Percentiles rank a stretch among this genome's conserved stretches.
phyloP scores from a whole-genome alignment of 495 filamentous ascomycete genomes.

The Trypethelium eluteriae region DNA sequence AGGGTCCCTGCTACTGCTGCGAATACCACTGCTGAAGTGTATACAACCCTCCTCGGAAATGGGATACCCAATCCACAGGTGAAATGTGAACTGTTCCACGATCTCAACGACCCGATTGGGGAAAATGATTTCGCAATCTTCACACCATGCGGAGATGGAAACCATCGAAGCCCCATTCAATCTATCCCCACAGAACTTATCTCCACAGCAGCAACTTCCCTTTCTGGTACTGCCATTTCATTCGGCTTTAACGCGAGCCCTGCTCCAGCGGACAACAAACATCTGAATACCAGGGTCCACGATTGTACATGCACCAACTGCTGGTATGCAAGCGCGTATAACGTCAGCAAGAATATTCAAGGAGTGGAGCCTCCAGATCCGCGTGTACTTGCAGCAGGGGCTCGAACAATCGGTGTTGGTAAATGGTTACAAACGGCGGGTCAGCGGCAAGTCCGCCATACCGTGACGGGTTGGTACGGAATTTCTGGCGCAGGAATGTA shows the following conservation, averaged over 20 bases:
- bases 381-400: not conserved
- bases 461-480: not conserved
- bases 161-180: not conserved
- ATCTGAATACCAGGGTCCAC: not conserved
- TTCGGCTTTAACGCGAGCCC: not conserved
- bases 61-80: not conserved
- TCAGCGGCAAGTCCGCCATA: not conserved
- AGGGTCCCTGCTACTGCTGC: not conserved
- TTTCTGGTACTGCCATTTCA: not conserved
- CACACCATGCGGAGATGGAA: not conserved
- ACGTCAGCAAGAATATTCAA: not conserved
- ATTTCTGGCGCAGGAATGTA: slow-evolving; percentile 4
- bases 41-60: not conserved
- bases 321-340: not conserved
- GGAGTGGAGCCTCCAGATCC: not conserved
- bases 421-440: not conserved
- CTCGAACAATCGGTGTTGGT: not conserved
- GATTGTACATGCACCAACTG: not conserved
- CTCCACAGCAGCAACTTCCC: not conserved
- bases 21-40: not conserved
- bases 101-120: not conserved
- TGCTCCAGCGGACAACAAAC: not conserved
- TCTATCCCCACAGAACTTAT: not conserved
- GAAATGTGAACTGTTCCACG: not conserved
- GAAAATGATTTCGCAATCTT: not conserved